Evolutionary conservation across 2,329 filamentous ascomycete genomes (phyloP).

Genomic region (Botryosphaeria dothidea): DNA sequence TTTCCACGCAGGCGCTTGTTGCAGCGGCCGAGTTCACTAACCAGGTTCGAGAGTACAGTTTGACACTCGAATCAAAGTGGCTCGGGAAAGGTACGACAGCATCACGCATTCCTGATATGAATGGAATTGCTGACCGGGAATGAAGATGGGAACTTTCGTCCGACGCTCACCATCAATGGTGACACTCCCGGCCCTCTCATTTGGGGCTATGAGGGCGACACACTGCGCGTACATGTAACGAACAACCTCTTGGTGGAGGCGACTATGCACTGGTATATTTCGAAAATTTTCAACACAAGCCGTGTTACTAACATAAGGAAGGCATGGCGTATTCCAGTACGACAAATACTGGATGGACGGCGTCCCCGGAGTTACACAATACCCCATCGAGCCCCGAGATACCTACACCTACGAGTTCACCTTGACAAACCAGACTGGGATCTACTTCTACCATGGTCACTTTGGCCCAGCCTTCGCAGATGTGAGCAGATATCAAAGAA

Average conservation of each 20-base stretch:
- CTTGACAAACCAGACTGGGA: constrained; percentile 56
- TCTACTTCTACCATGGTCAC: constrained; percentile 65
- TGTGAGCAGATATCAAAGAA: neutral
- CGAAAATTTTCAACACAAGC: neutral
- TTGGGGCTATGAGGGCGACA: constrained; percentile 1
- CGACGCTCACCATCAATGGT: neutral
- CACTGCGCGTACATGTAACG: constrained; percentile 32
- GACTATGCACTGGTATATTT: constrained; percentile 54
- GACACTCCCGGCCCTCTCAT: neutral
- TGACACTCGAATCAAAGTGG: neutral
- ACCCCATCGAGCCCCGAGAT: constrained; percentile 50
- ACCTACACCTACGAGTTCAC: constrained; percentile 57
- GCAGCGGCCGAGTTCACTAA: neutral
- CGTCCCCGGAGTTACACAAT: constrained; percentile 58
- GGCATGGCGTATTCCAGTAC: constrained; percentile 49
- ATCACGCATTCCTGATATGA: too few species aligned
- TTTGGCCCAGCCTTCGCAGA: constrained; percentile 29
- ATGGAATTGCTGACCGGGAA: neutral
- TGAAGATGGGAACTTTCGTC: neutral
- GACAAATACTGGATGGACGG: constrained; percentile 63
- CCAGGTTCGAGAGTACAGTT: neutral
- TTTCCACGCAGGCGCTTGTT: neutral
- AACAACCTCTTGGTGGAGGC: constrained; percentile 52
- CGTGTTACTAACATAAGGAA: neutral
- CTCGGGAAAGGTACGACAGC: neutral